Evolutionary conservation across 345 rosid genomes (phyloP).

Genomic region (Populus davidiana): DNA sequence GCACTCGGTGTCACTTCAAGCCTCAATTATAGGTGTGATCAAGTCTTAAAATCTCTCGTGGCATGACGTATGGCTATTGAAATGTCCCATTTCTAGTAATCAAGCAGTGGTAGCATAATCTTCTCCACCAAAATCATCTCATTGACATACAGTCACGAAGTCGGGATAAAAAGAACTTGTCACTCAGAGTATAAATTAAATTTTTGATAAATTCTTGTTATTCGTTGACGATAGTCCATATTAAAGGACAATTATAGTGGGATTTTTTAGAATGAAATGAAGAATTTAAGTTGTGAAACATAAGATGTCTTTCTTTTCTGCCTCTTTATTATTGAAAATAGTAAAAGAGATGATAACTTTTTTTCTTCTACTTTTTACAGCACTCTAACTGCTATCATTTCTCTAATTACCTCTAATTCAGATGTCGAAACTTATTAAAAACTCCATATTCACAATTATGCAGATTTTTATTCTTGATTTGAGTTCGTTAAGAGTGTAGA

Average conservation of each 20-base stretch:
- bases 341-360: background rate
- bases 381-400: no score
- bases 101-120: background rate
- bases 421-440: no score
- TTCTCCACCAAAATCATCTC: background rate
- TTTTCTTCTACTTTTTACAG: no score
- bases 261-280: no score
- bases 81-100: background rate
- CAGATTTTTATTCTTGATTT: no score
- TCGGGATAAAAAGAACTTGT: no score
- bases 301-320: no score
- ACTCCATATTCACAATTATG: no score
- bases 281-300: background rate
- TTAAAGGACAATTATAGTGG: no score
- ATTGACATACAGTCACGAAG: background rate
- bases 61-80: background rate
- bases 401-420: no score
- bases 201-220: background rate
- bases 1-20: constrained; percentile 67
- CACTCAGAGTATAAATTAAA: no score
- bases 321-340: background rate
- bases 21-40: constrained; percentile 47
- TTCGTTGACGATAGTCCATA: background rate
- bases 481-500: no score
- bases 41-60: constrained; percentile 26